Evolutionary conservation across 1,284 basidiomycete genomes (phyloP).

Genomic region (Neonothopanus nambi): DNA sequence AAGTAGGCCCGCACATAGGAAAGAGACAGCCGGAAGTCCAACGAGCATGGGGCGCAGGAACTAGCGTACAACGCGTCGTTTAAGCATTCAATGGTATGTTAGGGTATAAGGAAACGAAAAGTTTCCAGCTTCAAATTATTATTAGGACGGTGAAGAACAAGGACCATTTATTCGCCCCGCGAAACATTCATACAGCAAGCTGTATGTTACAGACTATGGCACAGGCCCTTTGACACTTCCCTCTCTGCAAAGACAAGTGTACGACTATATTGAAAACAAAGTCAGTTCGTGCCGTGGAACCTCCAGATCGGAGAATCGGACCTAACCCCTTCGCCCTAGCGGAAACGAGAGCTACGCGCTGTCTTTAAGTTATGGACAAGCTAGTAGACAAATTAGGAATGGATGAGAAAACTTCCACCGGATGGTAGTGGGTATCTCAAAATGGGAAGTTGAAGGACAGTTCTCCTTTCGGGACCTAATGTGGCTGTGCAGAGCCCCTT

Average conservation of each 20-base stretch:
- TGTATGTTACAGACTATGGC: background rate
- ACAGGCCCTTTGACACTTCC: background rate
- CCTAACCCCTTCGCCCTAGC: too few species aligned
- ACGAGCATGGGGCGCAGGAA: slow-evolving; percentile 18
- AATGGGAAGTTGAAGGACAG: slow-evolving; percentile 10
- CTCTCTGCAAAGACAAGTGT: slow-evolving; percentile 10
- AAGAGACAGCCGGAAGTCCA: slow-evolving; percentile 17
- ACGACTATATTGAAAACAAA: slow-evolving; percentile 16
- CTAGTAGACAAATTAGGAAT: slow-evolving; percentile 13
- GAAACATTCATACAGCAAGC: background rate
- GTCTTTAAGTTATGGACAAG: slow-evolving; percentile 14
- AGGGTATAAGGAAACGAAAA: background rate
- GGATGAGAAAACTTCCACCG: background rate
- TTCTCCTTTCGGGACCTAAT: slow-evolving; percentile 1
- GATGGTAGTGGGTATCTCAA: background rate
- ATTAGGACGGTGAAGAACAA: slow-evolving; percentile 11
- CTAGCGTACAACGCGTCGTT: slow-evolving; percentile 1
- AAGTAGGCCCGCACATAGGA: slow-evolving; percentile 14
- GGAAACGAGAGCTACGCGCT: slow-evolving; percentile 3
- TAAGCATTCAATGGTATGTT: slow-evolving; percentile 7
- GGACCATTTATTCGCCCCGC: slow-evolving; percentile 5
- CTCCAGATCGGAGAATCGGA: background rate
- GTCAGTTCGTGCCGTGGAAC: background rate
- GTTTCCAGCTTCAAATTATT: background rate
- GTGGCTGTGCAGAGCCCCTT: slow-evolving; percentile 4